Evolutionary conservation across 1,284 basidiomycete genomes (phyloP).

Genomic region (Flammula alnicola): DNA sequence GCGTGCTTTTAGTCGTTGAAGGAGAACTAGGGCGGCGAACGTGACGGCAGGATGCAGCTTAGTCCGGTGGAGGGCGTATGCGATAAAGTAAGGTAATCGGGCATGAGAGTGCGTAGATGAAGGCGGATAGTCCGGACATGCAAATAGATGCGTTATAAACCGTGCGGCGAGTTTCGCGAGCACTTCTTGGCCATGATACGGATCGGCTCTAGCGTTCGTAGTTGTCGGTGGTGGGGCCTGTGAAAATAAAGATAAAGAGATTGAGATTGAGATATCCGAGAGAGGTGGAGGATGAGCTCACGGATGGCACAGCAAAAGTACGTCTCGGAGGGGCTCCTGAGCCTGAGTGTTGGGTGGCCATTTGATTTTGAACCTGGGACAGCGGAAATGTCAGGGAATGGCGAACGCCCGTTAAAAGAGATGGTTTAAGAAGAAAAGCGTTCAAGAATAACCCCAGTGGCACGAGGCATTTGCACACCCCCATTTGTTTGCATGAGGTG

Average conservation of each 20-base stretch:
- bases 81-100: slow-evolving; percentile 81
- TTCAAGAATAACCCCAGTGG: slow-evolving; percentile 7
- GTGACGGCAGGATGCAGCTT: slow-evolving; percentile 84
- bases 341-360: slow-evolving; percentile 23
- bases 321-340: slow-evolving; percentile 24
- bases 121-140: slow-evolving; percentile 69
- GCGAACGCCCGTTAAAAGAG: slow-evolving; percentile 10
- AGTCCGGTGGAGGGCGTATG: slow-evolving; percentile 89
- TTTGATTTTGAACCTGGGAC: slow-evolving; percentile 19
- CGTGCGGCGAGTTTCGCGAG: slow-evolving; percentile 66
- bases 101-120: slow-evolving; percentile 56
- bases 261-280: not conserved
- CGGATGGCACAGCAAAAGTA: slow-evolving; percentile 22
- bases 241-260: not conserved
- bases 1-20: slow-evolving; percentile 87
- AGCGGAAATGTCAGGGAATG: slow-evolving; percentile 22
- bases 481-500: slow-evolving; percentile 7
- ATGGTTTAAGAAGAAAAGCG: slow-evolving; percentile 14
- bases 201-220: slow-evolving; percentile 46
- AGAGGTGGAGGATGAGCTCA: slow-evolving; percentile 12
- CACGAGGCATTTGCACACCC: slow-evolving; percentile 9
- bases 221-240: slow-evolving; percentile 24
- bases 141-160: slow-evolving; percentile 82
- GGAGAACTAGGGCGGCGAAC: slow-evolving; percentile 83
- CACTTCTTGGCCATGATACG: slow-evolving; percentile 82